Conservation (phyloP, 2,329 filamentous ascomycete species). For the Colletotrichum godetiae region DNA sequence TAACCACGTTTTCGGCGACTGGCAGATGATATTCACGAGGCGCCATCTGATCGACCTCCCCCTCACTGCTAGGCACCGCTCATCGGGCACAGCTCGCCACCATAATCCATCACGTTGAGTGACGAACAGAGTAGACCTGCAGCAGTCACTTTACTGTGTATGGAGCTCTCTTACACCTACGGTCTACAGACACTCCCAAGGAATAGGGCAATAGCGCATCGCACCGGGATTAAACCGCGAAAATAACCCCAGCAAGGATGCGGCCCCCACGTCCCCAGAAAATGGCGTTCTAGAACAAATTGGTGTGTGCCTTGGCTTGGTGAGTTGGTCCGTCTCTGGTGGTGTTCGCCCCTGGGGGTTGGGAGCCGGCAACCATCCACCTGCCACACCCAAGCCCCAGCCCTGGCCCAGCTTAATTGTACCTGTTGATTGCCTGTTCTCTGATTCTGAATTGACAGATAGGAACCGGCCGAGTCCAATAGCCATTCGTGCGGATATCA, state of each 20-base stretch:
- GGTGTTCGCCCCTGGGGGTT: slow-evolving; percentile 26
- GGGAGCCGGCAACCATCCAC: slow-evolving; percentile 6
- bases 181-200: too few relatives aligned
- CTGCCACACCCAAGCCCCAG: slow-evolving; percentile 12
- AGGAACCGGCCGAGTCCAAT: slow-evolving; percentile 23
- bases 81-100: background rate
- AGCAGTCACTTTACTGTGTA: background rate
- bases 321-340: slow-evolving; percentile 9
- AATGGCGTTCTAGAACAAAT: slow-evolving; percentile 36
- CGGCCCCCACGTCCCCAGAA: slow-evolving; percentile 35
- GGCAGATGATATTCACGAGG: background rate
- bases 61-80: background rate
- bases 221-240: slow-evolving; percentile 16
- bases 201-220: background rate
- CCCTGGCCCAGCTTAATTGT: slow-evolving; percentile 9
- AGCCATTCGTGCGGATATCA: slow-evolving; percentile 9
- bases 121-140: background rate
- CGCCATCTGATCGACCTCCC: slow-evolving; percentile 2
- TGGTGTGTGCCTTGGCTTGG: slow-evolving; percentile 7
- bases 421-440: background rate
- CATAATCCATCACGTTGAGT: background rate
- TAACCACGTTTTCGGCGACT: background rate
- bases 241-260: slow-evolving; percentile 32
- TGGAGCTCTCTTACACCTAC: background rate
- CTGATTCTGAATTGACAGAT: slow-evolving; percentile 8